Evolutionary conservation across 2,329 filamentous ascomycete genomes (phyloP), one percentile per base, ranked within the genome.

Genomic region (Alternaria ventricosa): DNA sequence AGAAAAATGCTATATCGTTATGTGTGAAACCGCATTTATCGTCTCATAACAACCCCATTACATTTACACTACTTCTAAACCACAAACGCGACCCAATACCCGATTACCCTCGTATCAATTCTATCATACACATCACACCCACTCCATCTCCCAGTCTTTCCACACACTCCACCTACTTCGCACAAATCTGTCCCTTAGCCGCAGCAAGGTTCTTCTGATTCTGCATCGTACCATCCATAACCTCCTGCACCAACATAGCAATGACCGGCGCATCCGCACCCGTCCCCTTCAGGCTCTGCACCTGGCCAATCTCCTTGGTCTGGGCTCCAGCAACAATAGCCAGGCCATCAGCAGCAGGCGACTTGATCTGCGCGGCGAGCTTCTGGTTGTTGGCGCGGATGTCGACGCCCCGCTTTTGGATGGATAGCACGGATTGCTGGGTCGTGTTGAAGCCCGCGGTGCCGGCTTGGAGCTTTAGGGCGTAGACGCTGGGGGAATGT

Each of bases 321-420:
- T 73, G 71, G 7, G 63, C 63, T n/a, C 60, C 63, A 5, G 67
- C 63, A 0, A 73, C 68, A 11, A 61, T 58, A 2, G 62, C 67
- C 25, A 73, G 28, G 1, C 71, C 71, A 50, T 55, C 57, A 9
- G 59, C 55, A 4, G 64, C 60, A 0, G 71, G 69, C 36, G 70
- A 71, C 4, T 63, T 58, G 3, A 74, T 60, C 9, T 70, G 44
- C 2, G 61, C 55, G 4, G 71, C 71, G 3, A 74, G 58, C 27
- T 64, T 61, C 54, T 74, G 71, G 50, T 71, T 72, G 11, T 63
- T 51, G 18, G 66, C 62, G 8, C 71, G 70, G 46, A 72, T 66
- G 10, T 59, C 55, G 56, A 74, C 65, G 18, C 69, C 71, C 11
- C 67, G 55, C 27, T 66, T 55, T 25, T 71, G 69, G n/a, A 67